A percentile compares a stretch with the other conserved stretches of the same genome.
Evolutionary conservation across 352 stramenopile species (phyloP).

Genomic region (Peronospora destructor): DNA sequence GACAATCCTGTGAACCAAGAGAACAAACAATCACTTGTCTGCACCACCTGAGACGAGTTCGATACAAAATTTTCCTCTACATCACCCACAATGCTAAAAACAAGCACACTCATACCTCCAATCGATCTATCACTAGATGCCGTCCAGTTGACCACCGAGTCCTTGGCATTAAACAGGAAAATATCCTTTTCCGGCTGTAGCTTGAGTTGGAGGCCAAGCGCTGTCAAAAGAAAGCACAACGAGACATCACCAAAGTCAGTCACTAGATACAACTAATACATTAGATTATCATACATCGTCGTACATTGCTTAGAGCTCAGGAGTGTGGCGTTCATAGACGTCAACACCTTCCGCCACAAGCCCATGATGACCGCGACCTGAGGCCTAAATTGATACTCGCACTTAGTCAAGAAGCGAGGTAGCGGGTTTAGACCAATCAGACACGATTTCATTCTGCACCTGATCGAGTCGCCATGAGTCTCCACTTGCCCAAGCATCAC

Average conservation of each 20-base stretch:
- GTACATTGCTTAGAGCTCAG: conserved; percentile 80
- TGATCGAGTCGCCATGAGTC: conserved; percentile 46
- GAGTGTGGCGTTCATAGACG: conserved; percentile 68
- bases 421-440: conserved; percentile 7
- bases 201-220: conserved; percentile 68
- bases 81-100: neutral
- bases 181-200: conserved; percentile 68
- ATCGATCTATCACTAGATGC: conserved; percentile 73
- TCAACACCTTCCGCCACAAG: conserved; percentile 59
- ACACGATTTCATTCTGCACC: neutral
- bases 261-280: neutral
- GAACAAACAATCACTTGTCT: conserved; percentile 1
- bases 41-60: neutral
- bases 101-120: conserved; percentile 37
- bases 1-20: conserved; percentile 37
- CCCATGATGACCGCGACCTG: conserved; percentile 40
- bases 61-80: neutral
- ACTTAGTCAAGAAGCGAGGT: conserved; percentile 7
- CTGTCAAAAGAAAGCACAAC: conserved; percentile 24
- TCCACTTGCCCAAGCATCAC: conserved; percentile 78
- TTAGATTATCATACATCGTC: neutral
- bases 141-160: conserved; percentile 51
- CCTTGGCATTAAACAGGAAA: conserved; percentile 63
- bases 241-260: conserved; percentile 1
- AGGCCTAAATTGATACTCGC: neutral